Conservation (phyloP, 2,329 filamentous ascomycete species). For the Botrytis deweyae region DNA sequence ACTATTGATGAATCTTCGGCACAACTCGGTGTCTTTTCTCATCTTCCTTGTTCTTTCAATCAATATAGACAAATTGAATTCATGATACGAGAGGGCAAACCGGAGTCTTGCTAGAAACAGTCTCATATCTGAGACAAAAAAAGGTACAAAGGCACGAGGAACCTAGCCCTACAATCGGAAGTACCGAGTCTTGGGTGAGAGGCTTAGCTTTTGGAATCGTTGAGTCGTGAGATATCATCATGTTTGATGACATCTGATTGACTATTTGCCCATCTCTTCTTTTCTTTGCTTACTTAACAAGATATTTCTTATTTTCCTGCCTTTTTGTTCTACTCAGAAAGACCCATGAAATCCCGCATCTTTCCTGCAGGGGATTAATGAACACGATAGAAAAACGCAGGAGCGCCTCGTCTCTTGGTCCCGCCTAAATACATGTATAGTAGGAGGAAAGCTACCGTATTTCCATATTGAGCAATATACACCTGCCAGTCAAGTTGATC, state of each 20-base stretch:
- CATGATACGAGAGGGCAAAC: constrained; percentile 1
- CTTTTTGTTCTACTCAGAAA: neutral
- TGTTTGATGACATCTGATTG: neutral
- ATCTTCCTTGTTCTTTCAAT: neutral
- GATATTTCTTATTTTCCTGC: neutral
- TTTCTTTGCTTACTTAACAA: neutral
- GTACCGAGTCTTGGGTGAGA: neutral
- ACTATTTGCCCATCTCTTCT: neutral
- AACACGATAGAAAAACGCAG: neutral
- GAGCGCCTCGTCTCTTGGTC: neutral
- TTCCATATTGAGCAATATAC: neutral
- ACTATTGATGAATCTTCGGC: constrained; percentile 15
- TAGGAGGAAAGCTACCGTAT: neutral
- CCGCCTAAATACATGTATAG: constrained; percentile 2
- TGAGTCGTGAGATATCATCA: neutral
- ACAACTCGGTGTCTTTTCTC: neutral
- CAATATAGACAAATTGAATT: neutral
- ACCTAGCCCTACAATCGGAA: neutral
- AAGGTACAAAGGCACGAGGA: neutral
- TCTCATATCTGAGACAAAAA: constrained; percentile 1
- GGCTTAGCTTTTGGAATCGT: neutral
- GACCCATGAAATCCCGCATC: neutral
- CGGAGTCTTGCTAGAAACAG: neutral
- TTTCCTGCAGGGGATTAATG: neutral
- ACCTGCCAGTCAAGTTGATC: constrained; percentile 8